phyloP scores from a whole-genome alignment of 345 rosid genomes.

The Sonneratia caseolaris region DNA sequence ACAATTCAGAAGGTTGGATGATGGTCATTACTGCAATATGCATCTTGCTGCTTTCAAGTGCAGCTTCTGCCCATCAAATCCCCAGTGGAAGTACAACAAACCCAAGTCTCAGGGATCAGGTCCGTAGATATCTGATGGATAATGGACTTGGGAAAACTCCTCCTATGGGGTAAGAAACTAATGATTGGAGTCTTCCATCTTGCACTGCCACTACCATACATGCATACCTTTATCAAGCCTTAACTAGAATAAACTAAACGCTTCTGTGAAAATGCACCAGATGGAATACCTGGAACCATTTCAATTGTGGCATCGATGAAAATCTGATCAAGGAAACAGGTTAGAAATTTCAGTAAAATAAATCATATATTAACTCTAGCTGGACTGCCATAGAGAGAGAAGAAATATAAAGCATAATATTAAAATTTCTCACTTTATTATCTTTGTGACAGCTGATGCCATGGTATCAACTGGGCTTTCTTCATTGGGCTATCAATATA shows the following conservation, averaged over 20 bases:
- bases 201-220: neutral
- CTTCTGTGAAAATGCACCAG: conserved; percentile 15
- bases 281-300: conserved; percentile 62
- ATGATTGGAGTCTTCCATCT: neutral
- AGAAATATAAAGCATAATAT: neutral
- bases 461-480: conserved; percentile 42
- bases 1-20: neutral
- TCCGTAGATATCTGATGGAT: conserved; percentile 12
- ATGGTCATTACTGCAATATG: neutral
- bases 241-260: neutral
- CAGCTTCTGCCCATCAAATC: neutral
- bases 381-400: neutral
- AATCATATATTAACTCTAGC: neutral
- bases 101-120: neutral
- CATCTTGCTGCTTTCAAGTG: conserved; percentile 3
- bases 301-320: conserved; percentile 34
- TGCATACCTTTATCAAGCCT: neutral
- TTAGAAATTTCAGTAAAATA: neutral
- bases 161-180: conserved; percentile 34
- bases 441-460: conserved; percentile 30
- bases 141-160: conserved; percentile 39
- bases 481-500: conserved; percentile 29
- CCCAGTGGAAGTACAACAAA: neutral
- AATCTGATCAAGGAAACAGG: conserved; percentile 40
- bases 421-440: neutral